Conservation (phyloP, 1,284 basidiomycete species). For the Trametes versicolor region DNA sequence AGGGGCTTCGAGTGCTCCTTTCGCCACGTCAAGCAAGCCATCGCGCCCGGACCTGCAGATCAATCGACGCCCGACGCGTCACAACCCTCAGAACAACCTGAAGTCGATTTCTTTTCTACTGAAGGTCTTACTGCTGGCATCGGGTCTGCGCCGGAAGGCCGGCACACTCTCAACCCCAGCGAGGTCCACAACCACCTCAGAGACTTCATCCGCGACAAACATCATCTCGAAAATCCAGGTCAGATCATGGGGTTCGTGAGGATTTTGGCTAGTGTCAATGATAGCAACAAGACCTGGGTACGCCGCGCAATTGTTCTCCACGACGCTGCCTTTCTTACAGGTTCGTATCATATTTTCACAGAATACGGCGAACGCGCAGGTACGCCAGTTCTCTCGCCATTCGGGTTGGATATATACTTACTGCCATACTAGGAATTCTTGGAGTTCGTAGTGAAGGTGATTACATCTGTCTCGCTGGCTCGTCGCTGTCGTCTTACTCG, state of each 20-base stretch:
- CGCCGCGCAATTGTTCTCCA: conserved; percentile 19
- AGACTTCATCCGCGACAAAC: conserved; percentile 55
- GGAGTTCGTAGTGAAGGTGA: conserved; percentile 52
- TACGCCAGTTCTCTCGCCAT: conserved; percentile 37
- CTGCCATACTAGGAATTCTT: conserved; percentile 51
- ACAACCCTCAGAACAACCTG: conserved; percentile 4
- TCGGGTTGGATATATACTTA: background rate
- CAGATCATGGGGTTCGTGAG: conserved; percentile 60
- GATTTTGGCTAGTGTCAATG: conserved; percentile 58
- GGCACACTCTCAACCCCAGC: conserved; percentile 54
- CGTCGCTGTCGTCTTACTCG: conserved; percentile 7
- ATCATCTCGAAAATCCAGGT: conserved; percentile 51
- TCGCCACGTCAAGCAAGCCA: conserved; percentile 47
- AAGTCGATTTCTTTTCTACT: conserved; percentile 54
- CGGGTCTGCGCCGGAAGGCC: conserved; percentile 32
- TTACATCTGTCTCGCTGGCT: conserved; percentile 7
- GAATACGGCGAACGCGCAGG: conserved; percentile 65
- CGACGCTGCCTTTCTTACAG: background rate
- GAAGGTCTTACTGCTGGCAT: conserved; percentile 50
- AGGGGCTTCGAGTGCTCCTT: conserved; percentile 59
- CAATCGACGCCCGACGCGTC: background rate
- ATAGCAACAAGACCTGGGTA: conserved; percentile 63
- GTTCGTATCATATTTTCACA: conserved; percentile 35
- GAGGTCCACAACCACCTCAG: conserved; percentile 62
- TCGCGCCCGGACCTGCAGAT: conserved; percentile 2